phyloP scores from a whole-genome alignment of 169 alveolate species.

The Sarcocystis neurona region DNA sequence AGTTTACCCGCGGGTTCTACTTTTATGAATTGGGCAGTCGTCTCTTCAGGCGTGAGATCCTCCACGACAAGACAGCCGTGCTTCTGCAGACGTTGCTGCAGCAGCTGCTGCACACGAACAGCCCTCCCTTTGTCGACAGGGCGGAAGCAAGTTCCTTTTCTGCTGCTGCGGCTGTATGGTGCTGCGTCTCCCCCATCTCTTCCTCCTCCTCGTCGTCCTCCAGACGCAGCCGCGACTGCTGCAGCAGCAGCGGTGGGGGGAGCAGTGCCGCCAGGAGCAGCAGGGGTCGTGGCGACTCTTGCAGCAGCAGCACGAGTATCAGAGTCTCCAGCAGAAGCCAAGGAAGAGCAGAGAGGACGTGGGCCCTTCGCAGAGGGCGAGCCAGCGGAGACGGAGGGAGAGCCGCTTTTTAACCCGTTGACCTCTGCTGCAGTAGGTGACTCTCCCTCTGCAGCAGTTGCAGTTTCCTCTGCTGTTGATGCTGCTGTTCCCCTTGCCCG shows the following conservation, averaged over 20 bases:
- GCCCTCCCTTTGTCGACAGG: not conserved
- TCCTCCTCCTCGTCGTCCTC: too few species aligned
- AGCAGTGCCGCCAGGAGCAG: too few species aligned
- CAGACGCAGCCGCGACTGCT: too few species aligned
- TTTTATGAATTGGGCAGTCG: constrained; percentile 14
- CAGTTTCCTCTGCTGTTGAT: not conserved
- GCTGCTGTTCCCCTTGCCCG: too few species aligned
- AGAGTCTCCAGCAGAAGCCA: too few species aligned
- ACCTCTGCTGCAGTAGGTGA: not conserved
- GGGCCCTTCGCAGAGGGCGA: not conserved
- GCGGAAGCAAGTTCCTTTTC: too few species aligned
- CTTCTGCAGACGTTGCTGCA: not conserved
- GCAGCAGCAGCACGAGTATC: too few species aligned
- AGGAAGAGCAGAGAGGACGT: too few species aligned
- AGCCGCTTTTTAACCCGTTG: not conserved
- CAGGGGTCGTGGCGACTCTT: too few species aligned
- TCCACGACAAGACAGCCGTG: not conserved
- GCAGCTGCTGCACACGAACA: not conserved
- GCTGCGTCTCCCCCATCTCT: too few species aligned
- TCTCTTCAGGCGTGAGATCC: constrained; percentile 1
- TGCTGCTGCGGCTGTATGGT: too few species aligned
- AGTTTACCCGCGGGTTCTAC: not conserved
- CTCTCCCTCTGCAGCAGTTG: not conserved
- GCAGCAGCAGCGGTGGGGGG: too few species aligned
- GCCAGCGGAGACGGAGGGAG: not conserved